phyloP scores from a whole-genome alignment of 768 basidiomycete species.

The Pisolithus marmoratus region DNA sequence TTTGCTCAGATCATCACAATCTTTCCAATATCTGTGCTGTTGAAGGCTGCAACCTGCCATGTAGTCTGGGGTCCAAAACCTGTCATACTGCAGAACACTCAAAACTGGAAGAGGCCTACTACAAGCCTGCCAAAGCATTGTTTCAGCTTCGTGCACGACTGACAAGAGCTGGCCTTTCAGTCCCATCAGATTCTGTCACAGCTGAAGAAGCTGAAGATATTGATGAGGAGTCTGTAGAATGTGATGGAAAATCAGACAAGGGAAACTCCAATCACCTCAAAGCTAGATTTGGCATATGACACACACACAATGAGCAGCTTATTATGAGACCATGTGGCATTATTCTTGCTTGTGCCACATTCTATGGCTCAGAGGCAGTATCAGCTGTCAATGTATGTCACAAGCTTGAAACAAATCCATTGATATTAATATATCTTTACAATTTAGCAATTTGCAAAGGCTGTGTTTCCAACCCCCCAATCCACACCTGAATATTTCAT shows the following conservation, averaged over 20 bases:
- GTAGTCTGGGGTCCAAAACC: constrained; percentile 11
- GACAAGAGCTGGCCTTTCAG: constrained; percentile 4
- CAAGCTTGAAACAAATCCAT: background rate
- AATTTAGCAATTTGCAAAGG: constrained; percentile 9
- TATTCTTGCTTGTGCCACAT: constrained; percentile 18
- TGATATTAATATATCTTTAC: background rate
- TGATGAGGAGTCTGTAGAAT: background rate
- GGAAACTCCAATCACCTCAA: constrained; percentile 7
- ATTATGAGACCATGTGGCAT: constrained; percentile 23
- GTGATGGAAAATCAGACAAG: constrained; percentile 6
- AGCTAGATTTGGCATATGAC: constrained; percentile 16
- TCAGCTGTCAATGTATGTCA: constrained; percentile 11
- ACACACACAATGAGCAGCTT: constrained; percentile 25
- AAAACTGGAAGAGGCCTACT: constrained; percentile 15
- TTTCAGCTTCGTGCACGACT: constrained; percentile 18
- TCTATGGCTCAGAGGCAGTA: constrained; percentile 23
- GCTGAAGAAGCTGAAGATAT: no score
- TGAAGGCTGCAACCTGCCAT: constrained; percentile 8
- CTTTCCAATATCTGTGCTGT: constrained; percentile 11
- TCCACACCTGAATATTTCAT: constrained; percentile 10
- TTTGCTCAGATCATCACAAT: constrained; percentile 17
- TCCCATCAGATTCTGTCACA: constrained; percentile 2
- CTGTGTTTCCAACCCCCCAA: constrained; percentile 5
- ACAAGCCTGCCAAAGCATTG: constrained; percentile 15
- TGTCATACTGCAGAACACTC: constrained; percentile 19